Evolutionary conservation across 495 filamentous ascomycete species (phyloP), one percentile per base, ranked within the genome.

Genomic region (Penicillium lagena): DNA sequence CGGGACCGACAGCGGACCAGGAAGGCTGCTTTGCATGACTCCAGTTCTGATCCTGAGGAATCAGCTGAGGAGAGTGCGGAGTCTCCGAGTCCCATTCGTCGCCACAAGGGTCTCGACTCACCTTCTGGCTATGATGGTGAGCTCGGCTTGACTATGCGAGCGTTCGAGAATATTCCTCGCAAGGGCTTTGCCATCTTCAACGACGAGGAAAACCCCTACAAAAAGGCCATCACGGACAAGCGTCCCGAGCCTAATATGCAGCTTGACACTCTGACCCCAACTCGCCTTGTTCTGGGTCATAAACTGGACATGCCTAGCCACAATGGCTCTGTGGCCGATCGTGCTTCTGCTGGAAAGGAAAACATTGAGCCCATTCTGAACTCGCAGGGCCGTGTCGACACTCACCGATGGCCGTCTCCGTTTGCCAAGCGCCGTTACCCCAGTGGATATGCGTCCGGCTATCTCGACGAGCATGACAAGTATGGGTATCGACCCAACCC

Each of bases 361-460:
- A 76, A 74, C 48, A 52, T 73, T n/a, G 67, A 71, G 43, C 71
- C 70, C 11, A 60, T 67, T 28, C 29, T 73, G 36, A 55, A 67
- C 37, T 28, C 40, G 17, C 53, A 61, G 22, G 64, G 59, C 14
- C 55, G 58, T n/a, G 54, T 70, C 15, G 66, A 64, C 12, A 40
- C 52, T 31, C 46, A 52, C 5, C 42, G 37, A 13, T 72, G 63
- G 64, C 34, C 58, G 28, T 62, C 64, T 3, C 58, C 66, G 15
- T 47, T 55, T 10, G 9, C 56, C 9, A 70, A 64, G 44, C 54
- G 58, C 38, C 49, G 54, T 32, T 50, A 50, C 15, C 40, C 50
- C 17, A 54, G 45, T 17, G 52, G 57, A 13, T 58, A 64, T 37
- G 43, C 54, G n/a, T 51, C 68, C 7, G 55, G 64, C 13, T 66